Base-by-base conservation (phyloP, 2,329 filamentous ascomycete species). In the Verticillium isaacii region DNA sequence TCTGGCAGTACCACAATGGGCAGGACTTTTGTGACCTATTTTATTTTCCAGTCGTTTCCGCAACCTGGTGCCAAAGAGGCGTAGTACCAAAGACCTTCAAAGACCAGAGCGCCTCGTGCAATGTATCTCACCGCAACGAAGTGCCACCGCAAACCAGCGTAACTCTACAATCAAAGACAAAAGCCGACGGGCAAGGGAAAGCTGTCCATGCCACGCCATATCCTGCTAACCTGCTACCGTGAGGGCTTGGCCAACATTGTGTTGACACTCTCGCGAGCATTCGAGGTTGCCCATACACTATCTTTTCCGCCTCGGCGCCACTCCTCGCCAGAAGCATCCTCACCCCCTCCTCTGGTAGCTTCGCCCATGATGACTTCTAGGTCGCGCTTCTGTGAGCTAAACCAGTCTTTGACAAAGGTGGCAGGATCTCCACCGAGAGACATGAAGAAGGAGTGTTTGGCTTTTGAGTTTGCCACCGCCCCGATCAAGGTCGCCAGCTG, bases 381-480 rank as follows among this genome's bases (percentile, higher is more conserved):
- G 73, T 98, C 94, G 57, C 93, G 84, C 77, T 93, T 93, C 79
- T 99, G 95, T 17, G 90, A 94, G 70, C 89, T 92, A 59, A 96
- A 82, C 95, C 95, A 99, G 70, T 91, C 87, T 66, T 86, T 88
- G 63, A 97, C 83, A 70, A 98, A 98, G 14, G 84, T 86, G 17
- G 91, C 89, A 0, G 95, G 95, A 68, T 97, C 93, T 66, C 89
- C 86, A 63, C 88, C 86, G 66, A 98, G 81, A 5, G 87, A 86
- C 7, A 85, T 87, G 75, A 95, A 89, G 79, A 99, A 99, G 17
- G 89, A 86, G 73, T 97, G 92, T 73, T 96, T 96, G 29, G 92
- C 91, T 73, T 96, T 96, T 32, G 91, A 92, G 67, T 93, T 88
- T 32, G 88, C 84, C 55, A 97, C 85, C 1, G 91, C 92, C 73